Evolutionary conservation across 768 basidiomycete species (phyloP), one percentile per base, ranked within the genome.

Genomic region (Omphalotus guepiniiformis): DNA sequence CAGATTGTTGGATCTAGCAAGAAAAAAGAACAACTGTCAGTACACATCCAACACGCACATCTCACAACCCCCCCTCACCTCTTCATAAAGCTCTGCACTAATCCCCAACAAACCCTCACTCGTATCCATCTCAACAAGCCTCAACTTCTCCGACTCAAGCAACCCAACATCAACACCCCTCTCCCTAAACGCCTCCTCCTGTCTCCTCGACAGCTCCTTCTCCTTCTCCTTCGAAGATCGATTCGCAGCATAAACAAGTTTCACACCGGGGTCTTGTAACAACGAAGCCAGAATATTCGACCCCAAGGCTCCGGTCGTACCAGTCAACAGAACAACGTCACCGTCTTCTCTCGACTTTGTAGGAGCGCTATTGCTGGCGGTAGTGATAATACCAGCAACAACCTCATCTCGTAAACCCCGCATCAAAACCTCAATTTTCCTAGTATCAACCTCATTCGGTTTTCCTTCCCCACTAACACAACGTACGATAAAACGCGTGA

Each of bases 121-220:
- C 5, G 63, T 43, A 35, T 74, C 66, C 1, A 68, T 69, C 51
- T 71, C 71, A 23, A 74, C 25, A 35, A 63, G 63, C 1, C 66
- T 57, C 12, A 76, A 51, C 34, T 68, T 69, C 0, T 38, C 16
- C 3, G 63, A 64, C 1, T 52, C 39, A 28, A 75, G 53, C 2
- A 70, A 34, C 1, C 28, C 29, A 3, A 51, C 15, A 18, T 69
- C 58, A 2, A 74, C 54, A 0, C 56, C 68, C 39, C 61, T 64
- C 42, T 70, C 70, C 4, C 26, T 4, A 40, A 73, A 73, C 2
- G 59, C 58, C 11, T 39, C 53, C 4, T 6, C 36, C n/a, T 71
- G 69, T n/a, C 67, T 63, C n/a, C n/a, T n/a, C n/a, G n/a, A n/a
- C n/a, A n/a, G n/a, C n/a, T n/a, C n/a, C n/a, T n/a, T n/a, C n/a